Percentiles rank a stretch among this genome's conserved stretches.
phyloP scores from a whole-genome alignment of 495 filamentous ascomycete genomes.

The Hyaloscypha variabilis region DNA sequence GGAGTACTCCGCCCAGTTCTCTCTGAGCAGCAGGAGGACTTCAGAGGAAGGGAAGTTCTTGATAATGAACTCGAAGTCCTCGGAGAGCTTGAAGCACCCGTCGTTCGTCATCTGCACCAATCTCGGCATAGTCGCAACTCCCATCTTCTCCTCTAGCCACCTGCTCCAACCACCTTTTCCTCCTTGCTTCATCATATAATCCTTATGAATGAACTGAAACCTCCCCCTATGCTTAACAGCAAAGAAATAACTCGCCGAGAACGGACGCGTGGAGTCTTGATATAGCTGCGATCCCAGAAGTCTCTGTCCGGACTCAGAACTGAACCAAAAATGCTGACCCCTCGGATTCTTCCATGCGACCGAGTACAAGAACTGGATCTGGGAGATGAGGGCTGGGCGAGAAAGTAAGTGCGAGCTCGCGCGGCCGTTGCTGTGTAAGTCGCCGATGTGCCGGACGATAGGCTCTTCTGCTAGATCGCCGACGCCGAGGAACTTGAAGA shows the following conservation, averaged over 20 bases:
- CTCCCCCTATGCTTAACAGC: not conserved
- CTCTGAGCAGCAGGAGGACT: conserved; percentile 1
- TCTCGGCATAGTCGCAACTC: not conserved
- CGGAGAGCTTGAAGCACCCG: not conserved
- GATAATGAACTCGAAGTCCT: conserved; percentile 6
- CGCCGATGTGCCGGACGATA: not conserved
- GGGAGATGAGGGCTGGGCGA: not conserved
- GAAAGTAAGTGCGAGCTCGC: not conserved
- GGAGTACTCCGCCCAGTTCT: not conserved
- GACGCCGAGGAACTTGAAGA: not conserved
- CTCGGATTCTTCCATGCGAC: not conserved
- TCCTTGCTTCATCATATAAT: not conserved
- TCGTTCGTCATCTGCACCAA: not conserved
- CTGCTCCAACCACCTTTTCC: too few relatives aligned
- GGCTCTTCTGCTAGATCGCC: not conserved
- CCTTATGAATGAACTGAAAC: not conserved
- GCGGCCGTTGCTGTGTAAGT: not conserved
- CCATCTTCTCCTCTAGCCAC: not conserved
- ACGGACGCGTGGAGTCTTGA: not conserved
- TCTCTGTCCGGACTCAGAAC: not conserved
- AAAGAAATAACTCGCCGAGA: not conserved
- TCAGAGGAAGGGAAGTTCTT: not conserved
- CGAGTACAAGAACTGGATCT: not conserved
- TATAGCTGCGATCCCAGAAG: not conserved
- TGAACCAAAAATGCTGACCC: not conserved